Base-by-base conservation (phyloP, 345 rosid species). In the Populus simonii region DNA sequence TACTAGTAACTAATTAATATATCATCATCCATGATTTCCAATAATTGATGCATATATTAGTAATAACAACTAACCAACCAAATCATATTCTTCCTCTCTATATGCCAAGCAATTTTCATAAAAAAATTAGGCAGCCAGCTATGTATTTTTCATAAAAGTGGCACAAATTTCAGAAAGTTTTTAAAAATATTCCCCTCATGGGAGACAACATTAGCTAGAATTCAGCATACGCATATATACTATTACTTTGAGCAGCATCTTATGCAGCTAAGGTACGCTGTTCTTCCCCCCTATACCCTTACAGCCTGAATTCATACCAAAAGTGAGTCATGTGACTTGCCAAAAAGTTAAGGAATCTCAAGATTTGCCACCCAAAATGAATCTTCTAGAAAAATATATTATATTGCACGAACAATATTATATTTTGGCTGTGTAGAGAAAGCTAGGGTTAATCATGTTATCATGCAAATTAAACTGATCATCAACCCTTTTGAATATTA, bases 281-380 rank as follows among this genome's bases (percentile, higher is more conserved):
- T 63, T 71, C 61, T 68, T 27, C 38, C 61, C 66, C 59, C 51
- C 79, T 12, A 68, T 72, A 49, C 13, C 59, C 65, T 2, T 18
- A 16, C 57, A 18, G 16, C 38, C 22, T 38, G n/a, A 62, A 62
- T 45, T 25, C 76, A 75, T 53, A 77, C 70, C 75, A 38, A 74
- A 74, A 77, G 49, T 45, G 38, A 70, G 22, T 78, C 84, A 80
- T 78, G 80, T 75, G 84, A 47, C 80, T 81, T 68, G 45, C 73
- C 70, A 45, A 73, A 86, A 73, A 80, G 75, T 27, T 55, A 80
- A 68, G 84, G 90, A 85, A 82, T 85, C 90, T 83, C 43, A 73
- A 81, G 88, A 87, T 83, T 74, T 80, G 68, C 84, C 84, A 76
- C 76, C 84, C 81, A 78, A 35, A 85, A 78, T 80, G 88, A 80